These are phyloP conservation scores for Leccinum subrobustum DNA, from an alignment of 1,284 basidiomycete species.

Conservation along the genomic window DNA sequence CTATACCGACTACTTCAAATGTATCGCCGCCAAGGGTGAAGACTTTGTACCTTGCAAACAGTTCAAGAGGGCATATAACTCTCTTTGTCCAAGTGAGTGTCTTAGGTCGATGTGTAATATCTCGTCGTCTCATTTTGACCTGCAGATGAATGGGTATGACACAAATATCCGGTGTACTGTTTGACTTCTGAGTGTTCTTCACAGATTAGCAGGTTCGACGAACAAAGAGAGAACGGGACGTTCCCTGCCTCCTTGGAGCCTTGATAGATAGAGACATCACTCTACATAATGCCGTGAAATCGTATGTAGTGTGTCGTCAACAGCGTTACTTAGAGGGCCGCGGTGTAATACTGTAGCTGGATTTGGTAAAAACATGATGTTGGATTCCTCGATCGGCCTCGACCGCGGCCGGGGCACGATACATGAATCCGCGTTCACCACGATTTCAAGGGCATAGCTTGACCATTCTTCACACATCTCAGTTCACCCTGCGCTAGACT, in stretches of 20 bases:
- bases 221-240: constrained; percentile 88
- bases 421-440: constrained; percentile 6
- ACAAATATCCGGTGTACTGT: not conserved
- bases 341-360: not conserved
- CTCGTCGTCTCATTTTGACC: constrained; percentile 13
- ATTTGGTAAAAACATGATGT: constrained; percentile 4
- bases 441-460: constrained; percentile 4
- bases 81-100: constrained; percentile 95
- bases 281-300: constrained; percentile 5
- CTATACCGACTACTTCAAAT: constrained; percentile 98
- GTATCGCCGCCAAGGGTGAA: constrained; percentile 95
- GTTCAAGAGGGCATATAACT: constrained; percentile 96
- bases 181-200: constrained; percentile 11
- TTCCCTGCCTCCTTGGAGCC: constrained; percentile 91
- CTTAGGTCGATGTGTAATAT: constrained; percentile 3
- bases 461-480: not conserved
- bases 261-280: constrained; percentile 36
- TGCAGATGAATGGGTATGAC: constrained; percentile 80
- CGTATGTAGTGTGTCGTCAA: not conserved
- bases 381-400: not conserved
- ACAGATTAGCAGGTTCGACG: constrained; percentile 86
- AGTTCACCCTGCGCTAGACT: not conserved
- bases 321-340: not conserved
- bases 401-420: not conserved
- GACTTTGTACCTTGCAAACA: constrained; percentile 98